phyloP scores from a whole-genome alignment of 75 land plant genomes.

The Selaginella tamariscina region DNA sequence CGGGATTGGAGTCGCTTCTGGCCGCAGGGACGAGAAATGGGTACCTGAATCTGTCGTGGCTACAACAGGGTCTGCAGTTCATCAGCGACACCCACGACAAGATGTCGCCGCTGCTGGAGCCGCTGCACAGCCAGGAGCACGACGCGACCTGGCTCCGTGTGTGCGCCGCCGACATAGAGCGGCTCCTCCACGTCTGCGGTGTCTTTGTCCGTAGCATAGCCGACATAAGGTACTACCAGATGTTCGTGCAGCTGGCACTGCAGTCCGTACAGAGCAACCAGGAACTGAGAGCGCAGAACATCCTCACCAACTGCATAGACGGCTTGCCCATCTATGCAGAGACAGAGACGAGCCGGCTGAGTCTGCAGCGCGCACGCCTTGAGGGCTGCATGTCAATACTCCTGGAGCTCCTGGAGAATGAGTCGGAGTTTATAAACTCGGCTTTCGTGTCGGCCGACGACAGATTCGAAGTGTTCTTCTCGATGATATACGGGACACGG shows the following conservation, averaged over 20 bases:
- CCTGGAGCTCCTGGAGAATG: neutral
- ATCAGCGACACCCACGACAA: neutral
- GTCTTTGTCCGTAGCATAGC: neutral
- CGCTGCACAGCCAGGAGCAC: neutral
- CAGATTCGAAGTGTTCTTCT: neutral
- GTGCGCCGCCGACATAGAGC: neutral
- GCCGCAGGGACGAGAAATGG: neutral
- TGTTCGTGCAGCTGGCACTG: constrained; percentile 11
- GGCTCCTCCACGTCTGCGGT: neutral
- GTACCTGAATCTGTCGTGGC: neutral
- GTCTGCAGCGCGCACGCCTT: neutral
- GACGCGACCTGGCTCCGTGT: neutral
- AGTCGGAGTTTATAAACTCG: neutral
- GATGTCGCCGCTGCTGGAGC: neutral
- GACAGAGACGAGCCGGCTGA: constrained; percentile 2
- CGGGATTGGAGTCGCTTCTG: neutral
- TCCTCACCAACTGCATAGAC: constrained; percentile 3
- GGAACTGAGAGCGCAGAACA: neutral
- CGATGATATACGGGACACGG: neutral
- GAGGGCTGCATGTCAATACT: neutral
- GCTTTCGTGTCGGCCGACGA: neutral
- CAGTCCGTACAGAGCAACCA: neutral
- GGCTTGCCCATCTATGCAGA: neutral
- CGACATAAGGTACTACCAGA: constrained; percentile 5
- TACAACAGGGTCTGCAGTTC: neutral